These are phyloP conservation scores for Blastobotrys serpentis DNA, from an alignment of 1,139 yeast species.

Conservation along the genomic window DNA sequence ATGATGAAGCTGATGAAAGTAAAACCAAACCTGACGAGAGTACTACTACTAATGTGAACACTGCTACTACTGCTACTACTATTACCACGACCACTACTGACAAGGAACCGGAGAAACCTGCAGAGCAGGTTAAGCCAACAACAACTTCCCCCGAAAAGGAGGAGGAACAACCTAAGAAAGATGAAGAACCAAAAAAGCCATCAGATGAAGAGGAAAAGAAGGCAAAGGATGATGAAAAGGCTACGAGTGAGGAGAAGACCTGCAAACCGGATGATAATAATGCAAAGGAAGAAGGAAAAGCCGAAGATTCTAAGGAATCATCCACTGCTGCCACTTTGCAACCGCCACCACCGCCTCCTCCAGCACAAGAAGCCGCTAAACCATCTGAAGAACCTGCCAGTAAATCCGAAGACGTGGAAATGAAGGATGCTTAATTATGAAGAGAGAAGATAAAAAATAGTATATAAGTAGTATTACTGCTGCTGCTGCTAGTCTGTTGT, in stretches of 20 bases:
- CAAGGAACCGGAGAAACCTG: slow-evolving; percentile 8
- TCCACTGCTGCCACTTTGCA: background rate
- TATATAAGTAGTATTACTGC: slow-evolving; percentile 1
- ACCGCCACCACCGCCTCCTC: slow-evolving; percentile 6
- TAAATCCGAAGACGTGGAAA: slow-evolving; percentile 20
- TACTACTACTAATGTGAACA: slow-evolving; percentile 12
- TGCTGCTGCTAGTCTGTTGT: background rate
- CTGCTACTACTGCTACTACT: slow-evolving; percentile 10
- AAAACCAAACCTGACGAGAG: background rate
- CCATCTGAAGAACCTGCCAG: background rate
- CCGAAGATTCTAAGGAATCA: background rate
- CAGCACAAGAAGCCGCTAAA: slow-evolving; percentile 13
- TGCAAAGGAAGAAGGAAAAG: background rate
- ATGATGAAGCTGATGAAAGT: slow-evolving; percentile 2
- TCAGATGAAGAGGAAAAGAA: slow-evolving; percentile 7
- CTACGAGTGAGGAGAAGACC: background rate
- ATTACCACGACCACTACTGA: slow-evolving; percentile 9
- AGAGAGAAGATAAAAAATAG: slow-evolving; percentile 5
- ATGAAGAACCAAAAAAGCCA: background rate
- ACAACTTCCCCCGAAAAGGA: too few relatives aligned
- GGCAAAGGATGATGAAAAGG: slow-evolving; percentile 8
- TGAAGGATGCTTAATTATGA: slow-evolving; percentile 22
- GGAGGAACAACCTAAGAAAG: too few relatives aligned
- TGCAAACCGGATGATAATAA: background rate
- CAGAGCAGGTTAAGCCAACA: slow-evolving; percentile 6